A percentile compares a stretch with the other conserved stretches of the same genome.
phyloP scores from a whole-genome alignment of 2,329 filamentous ascomycete species.

The Fusarium newnesense region DNA sequence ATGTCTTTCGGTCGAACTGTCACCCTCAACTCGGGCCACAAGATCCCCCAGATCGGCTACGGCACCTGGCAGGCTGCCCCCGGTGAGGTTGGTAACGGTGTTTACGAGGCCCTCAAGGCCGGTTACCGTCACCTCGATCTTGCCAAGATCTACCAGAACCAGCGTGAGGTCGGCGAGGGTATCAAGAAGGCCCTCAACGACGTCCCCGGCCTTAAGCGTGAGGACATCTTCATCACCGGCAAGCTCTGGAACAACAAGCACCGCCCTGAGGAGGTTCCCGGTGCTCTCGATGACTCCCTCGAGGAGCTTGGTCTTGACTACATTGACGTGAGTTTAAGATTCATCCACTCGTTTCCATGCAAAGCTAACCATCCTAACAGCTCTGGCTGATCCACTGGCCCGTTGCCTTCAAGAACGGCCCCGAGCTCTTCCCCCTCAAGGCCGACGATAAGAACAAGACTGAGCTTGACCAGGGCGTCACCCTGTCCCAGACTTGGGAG shows the following conservation, averaged over 20 bases:
- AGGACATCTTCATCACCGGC: slow-evolving; percentile 71
- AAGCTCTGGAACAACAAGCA: slow-evolving; percentile 73
- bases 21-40: slow-evolving; percentile 71
- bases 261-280: slow-evolving; percentile 67
- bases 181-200: slow-evolving; percentile 59
- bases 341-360: not conserved
- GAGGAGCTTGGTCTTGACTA: slow-evolving; percentile 67
- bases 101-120: slow-evolving; percentile 70
- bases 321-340: slow-evolving; percentile 56
- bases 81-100: slow-evolving; percentile 71
- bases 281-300: slow-evolving; percentile 66
- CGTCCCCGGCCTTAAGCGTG: slow-evolving; percentile 62
- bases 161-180: slow-evolving; percentile 66
- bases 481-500: slow-evolving; percentile 58
- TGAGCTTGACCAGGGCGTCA: slow-evolving; percentile 56
- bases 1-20: slow-evolving; percentile 69
- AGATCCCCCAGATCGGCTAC: slow-evolving; percentile 69
- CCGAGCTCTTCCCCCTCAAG: slow-evolving; percentile 58
- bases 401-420: slow-evolving; percentile 54
- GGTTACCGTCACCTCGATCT: slow-evolving; percentile 72
- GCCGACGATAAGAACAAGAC: slow-evolving; percentile 49
- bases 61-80: slow-evolving; percentile 77
- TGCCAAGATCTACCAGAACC: slow-evolving; percentile 71
- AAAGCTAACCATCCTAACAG: slow-evolving; percentile 38
- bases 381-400: slow-evolving; percentile 75